phyloP scores from a whole-genome alignment of 352 stramenopile species.

The Globisporangium iwayamae region DNA sequence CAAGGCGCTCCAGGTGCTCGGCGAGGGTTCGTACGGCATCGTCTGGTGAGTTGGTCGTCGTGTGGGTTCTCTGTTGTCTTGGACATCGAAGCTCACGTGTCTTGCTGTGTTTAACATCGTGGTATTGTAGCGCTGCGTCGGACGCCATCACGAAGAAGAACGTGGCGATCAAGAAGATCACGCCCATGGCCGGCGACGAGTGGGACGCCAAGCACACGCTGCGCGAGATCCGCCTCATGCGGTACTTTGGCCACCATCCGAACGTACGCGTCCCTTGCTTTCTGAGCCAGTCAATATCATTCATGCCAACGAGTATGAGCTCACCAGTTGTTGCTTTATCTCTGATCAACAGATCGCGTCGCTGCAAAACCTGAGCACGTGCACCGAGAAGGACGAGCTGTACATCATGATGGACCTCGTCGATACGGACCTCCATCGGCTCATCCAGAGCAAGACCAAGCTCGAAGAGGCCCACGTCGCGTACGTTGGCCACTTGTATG shows the following conservation, averaged over 20 bases:
- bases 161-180: conserved; percentile 93
- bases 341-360: conserved; percentile 49
- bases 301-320: neutral
- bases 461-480: conserved; percentile 76
- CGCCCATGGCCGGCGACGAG: conserved; percentile 87
- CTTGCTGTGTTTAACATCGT: neutral
- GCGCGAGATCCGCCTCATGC: conserved; percentile 89
- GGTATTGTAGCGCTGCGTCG: conserved; percentile 54
- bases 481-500: conserved; percentile 20
- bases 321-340: neutral
- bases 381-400: conserved; percentile 88
- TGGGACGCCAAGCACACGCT: conserved; percentile 90
- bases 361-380: conserved; percentile 80
- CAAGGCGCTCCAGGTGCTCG: conserved; percentile 81
- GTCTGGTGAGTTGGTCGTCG: conserved; percentile 58
- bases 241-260: conserved; percentile 87
- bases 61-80: neutral
- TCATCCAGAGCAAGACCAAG: conserved; percentile 89
- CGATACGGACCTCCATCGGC: conserved; percentile 89
- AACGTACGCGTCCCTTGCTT: conserved; percentile 48
- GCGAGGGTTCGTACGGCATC: conserved; percentile 91
- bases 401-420: conserved; percentile 96
- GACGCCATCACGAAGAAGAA: conserved; percentile 71
- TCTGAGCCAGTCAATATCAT: neutral
- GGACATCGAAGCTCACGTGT: neutral